Conservation (phyloP, 148 eudicot genomes). For the Cornus kousa region DNA sequence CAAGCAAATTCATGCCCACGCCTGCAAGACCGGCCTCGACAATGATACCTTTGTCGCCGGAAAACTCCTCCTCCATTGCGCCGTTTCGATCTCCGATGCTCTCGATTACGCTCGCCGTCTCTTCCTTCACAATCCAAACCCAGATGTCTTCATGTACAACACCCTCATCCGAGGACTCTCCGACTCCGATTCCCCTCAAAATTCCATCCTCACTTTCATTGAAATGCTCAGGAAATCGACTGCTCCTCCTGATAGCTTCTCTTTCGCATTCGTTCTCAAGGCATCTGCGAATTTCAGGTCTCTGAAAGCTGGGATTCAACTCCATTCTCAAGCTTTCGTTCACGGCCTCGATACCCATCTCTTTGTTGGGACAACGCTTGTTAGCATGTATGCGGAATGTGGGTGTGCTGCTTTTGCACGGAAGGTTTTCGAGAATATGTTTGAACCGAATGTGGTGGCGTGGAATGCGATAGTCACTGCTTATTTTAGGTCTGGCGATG, state of each 20-base stretch:
- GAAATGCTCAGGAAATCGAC: constrained; percentile 40
- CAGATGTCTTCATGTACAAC: constrained; percentile 65
- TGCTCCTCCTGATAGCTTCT: constrained; percentile 44
- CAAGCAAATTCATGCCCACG: constrained; percentile 44
- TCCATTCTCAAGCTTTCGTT: constrained; percentile 44
- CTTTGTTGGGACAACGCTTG: constrained; percentile 62
- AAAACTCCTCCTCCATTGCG: constrained; percentile 46
- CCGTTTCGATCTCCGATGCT: constrained; percentile 31
- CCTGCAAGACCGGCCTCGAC: constrained; percentile 34
- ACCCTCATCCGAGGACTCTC: constrained; percentile 55
- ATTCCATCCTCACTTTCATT: constrained; percentile 34
- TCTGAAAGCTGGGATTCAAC: constrained; percentile 46
- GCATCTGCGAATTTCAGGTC: constrained; percentile 40
- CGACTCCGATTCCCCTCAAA: constrained; percentile 39
- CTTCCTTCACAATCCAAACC: constrained; percentile 33
- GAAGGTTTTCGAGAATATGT: constrained; percentile 65
- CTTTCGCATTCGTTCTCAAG: constrained; percentile 53
- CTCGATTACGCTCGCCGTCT: constrained; percentile 36
- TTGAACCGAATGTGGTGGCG: constrained; percentile 52
- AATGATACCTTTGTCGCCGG: constrained; percentile 40
- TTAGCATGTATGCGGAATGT: constrained; percentile 59
- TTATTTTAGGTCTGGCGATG: constrained; percentile 48
- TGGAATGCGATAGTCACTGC: constrained; percentile 68
- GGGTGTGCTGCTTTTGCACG: constrained; percentile 37
- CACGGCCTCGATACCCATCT: constrained; percentile 41